Base-by-base conservation (phyloP, 1,284 basidiomycete genomes). In the Phlebopus sp. region DNA sequence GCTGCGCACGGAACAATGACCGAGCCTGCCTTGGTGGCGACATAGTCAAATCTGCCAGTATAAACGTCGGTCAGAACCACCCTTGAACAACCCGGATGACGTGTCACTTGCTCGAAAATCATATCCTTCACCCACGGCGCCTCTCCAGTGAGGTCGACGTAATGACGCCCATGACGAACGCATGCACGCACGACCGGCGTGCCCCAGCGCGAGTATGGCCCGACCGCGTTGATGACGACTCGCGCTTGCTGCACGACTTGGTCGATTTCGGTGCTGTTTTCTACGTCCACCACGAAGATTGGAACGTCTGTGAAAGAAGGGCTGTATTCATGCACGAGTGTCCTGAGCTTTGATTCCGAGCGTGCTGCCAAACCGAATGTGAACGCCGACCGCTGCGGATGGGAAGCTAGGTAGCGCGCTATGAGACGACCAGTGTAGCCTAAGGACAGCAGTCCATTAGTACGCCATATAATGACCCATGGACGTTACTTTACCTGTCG, bases 401-500 rank as follows among this genome's bases (percentile, higher is more conserved):
- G 86, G 7, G 69, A 57, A 4, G 72, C 66, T 19, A 90, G 72
- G 61, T 88, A 86, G 27, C 75, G 72, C 3, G 76, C 73, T 36
- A 82, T 78, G 49, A 86, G 75, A 19, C 76, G 73, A 3, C 86
- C 86, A 2, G 84, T 84, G 62, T 78, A 86, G 29, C 85, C 85
- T 53, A 47, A 36, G 49, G 21, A 31, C 40, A 9, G 50, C 42
- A 29, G 10, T 29, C 27, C 29, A 32, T 35, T 25, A 39, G 53
- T 31, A 50, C 17, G 32, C 11, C 5, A 15, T 35, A 35, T 13
- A 32, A 32, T 32, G n/a, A 11, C 31, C n/a, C 43, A 17, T 21
- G 4, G 23, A 14, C 37, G 34, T 30, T 23, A 21, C 36, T 51
- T 49, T 54, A 70, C 73, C 76, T 37, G 84, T 86, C 15, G 82